Base-by-base conservation (phyloP, 2,329 filamentous ascomycete genomes). In the Aspergillus tubingensis region DNA sequence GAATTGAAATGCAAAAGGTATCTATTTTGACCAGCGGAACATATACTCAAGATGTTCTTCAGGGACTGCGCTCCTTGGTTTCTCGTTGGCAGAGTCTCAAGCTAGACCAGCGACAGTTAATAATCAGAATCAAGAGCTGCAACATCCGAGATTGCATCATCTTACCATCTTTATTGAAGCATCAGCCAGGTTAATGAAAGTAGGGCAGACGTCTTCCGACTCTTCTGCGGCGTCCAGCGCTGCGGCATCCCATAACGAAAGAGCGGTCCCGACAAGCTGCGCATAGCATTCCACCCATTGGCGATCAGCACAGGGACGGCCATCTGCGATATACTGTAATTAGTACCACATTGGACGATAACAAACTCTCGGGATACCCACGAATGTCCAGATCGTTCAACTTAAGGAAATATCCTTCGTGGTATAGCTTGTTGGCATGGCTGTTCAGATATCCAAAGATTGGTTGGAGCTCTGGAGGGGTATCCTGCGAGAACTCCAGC, bases 281-380 rank as follows among this genome's bases (percentile, higher is more conserved):
- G 94, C 93, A 78, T 98, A 99, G 77, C 92, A 97, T 81, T 99
- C 95, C 39, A 90, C 90, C 95, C 95, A 99, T 65, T 88, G 91
- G 69, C 95, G 85, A 76, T 97, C 93, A 44, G 85, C 78, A 72
- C 94, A 96, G 10, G 92, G 91, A 64, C 90, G 88, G 54, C 95
- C 95, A 77, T 94, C 92, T 96, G 76, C 60, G 57, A 54, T 13
- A 21, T 47, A 50, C 49, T 36, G 27, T 25, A 10, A 60, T 82
- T 70, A 80, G 76, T 60, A 54, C 8, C 19, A 47, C 56, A 49
- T 17, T 30, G n/a, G 15, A 19, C 21, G 32, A 44, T 30, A 25
- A 23, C 36, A n/a, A 30, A 10, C 25, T 50, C 23, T 49, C 25
- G n/a, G 21, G 51, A 27, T 41, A 86, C 91, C 69, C 85, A 96